Evolutionary conservation across 495 filamentous ascomycete genomes (phyloP).

Genomic region (Annulohypoxylon stygium): DNA sequence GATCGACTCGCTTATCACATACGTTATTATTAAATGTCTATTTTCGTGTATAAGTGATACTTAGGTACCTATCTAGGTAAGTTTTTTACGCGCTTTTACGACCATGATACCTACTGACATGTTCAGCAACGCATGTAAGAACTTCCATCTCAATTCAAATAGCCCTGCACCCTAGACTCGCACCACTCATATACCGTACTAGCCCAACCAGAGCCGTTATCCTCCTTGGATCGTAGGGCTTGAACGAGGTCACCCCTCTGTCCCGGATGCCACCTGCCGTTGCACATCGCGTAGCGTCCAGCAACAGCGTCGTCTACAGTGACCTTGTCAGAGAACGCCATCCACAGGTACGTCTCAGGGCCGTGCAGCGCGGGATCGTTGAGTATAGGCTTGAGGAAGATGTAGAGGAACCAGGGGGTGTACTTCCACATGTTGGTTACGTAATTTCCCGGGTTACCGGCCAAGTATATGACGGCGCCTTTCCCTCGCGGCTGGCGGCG

Average conservation of each 20-base stretch:
- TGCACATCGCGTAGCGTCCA: constrained; percentile 7
- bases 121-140: too few species aligned
- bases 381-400: neutral
- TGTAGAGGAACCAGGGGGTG: neutral
- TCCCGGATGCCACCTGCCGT: constrained; percentile 7
- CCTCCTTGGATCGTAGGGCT: neutral
- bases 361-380: neutral
- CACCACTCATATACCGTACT: neutral
- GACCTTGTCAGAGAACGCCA: neutral
- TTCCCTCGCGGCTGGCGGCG: neutral
- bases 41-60: too few species aligned
- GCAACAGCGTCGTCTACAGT: neutral
- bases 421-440: constrained; percentile 1
- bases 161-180: neutral
- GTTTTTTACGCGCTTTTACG: too few species aligned
- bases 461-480: neutral
- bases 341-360: constrained; percentile 5
- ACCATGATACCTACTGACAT: too few species aligned
- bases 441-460: constrained; percentile 4
- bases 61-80: too few species aligned
- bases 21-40: too few species aligned
- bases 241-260: neutral
- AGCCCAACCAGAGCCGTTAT: neutral
- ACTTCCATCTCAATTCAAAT: too few species aligned
- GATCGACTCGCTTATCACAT: too few species aligned